Conservation (phyloP, 1,139 yeast species). For the Kurtzmaniella natalensis region DNA sequence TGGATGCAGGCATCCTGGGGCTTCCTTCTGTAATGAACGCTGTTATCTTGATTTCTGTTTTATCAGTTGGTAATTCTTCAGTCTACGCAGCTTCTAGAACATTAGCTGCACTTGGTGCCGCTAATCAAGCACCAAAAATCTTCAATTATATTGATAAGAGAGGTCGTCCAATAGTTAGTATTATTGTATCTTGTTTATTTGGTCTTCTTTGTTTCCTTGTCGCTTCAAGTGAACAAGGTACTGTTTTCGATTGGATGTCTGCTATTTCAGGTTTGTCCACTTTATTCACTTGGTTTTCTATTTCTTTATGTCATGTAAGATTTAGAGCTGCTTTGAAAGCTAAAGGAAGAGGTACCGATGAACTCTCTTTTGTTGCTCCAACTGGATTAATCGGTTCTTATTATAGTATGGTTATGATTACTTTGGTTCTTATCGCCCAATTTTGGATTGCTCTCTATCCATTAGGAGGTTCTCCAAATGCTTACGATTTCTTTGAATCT, state of each 20-base stretch:
- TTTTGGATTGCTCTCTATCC: constrained; percentile 79
- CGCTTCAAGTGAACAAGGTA: constrained; percentile 59
- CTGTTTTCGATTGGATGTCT: constrained; percentile 75
- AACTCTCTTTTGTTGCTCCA: constrained; percentile 65
- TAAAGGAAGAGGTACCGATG: constrained; percentile 62
- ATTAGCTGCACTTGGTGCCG: constrained; percentile 73
- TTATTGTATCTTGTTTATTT: constrained; percentile 49
- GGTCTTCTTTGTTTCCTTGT: constrained; percentile 75
- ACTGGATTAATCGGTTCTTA: constrained; percentile 69
- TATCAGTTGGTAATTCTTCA: constrained; percentile 49
- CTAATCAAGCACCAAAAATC: constrained; percentile 73
- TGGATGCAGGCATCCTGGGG: constrained; percentile 38
- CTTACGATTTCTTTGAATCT: constrained; percentile 53
- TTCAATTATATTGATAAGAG: constrained; percentile 69
- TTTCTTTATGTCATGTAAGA: constrained; percentile 70
- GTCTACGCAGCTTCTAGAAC: constrained; percentile 80
- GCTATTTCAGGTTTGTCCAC: constrained; percentile 83
- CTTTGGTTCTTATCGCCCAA: constrained; percentile 70
- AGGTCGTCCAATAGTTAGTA: constrained; percentile 73
- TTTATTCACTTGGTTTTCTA: constrained; percentile 80
- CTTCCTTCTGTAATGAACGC: constrained; percentile 47
- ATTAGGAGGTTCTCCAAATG: constrained; percentile 51
- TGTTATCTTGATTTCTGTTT: constrained; percentile 42
- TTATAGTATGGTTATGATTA: constrained; percentile 57
- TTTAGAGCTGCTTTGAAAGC: constrained; percentile 68